Conservation (phyloP, 768 basidiomycete genomes). For the Auricularia heimuer region DNA sequence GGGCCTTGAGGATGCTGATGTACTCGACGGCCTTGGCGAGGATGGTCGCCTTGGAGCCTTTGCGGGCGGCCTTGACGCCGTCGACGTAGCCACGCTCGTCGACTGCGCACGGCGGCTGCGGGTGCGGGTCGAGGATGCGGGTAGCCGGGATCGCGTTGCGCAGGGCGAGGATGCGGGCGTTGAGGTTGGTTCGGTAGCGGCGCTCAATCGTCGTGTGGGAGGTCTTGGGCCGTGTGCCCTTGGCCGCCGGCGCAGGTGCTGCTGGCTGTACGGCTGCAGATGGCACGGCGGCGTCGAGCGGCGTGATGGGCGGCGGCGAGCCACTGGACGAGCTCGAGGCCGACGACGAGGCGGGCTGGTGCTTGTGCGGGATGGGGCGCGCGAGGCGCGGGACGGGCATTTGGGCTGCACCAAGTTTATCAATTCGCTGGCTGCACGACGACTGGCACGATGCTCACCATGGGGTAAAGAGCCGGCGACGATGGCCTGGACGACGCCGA, state of each 20-base stretch:
- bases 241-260: slow-evolving; percentile 11
- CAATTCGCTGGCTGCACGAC: no score
- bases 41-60: slow-evolving; percentile 85
- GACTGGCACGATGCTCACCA: neutral
- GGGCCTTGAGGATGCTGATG: slow-evolving; percentile 75
- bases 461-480: neutral
- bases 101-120: slow-evolving; percentile 6
- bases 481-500: neutral
- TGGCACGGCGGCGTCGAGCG: neutral
- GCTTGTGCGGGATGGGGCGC: neutral
- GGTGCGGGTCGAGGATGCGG: slow-evolving; percentile 59
- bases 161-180: slow-evolving; percentile 73
- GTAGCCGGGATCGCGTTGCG: slow-evolving; percentile 77
- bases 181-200: slow-evolving; percentile 80
- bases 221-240: slow-evolving; percentile 55
- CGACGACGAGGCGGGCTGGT: neutral
- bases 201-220: slow-evolving; percentile 86
- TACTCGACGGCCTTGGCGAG: slow-evolving; percentile 88
- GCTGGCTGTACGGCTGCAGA: slow-evolving; percentile 7
- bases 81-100: slow-evolving; percentile 82
- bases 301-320: neutral
- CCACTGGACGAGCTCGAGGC: neutral
- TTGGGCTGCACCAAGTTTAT: neutral
- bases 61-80: slow-evolving; percentile 85
- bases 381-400: neutral